Percentiles rank a stretch among this genome's conserved stretches.
These are phyloP conservation scores for Ophiocordyceps camponoti-saundersi DNA, from an alignment of 2,329 filamentous ascomycete genomes.

Conservation along the genomic window DNA sequence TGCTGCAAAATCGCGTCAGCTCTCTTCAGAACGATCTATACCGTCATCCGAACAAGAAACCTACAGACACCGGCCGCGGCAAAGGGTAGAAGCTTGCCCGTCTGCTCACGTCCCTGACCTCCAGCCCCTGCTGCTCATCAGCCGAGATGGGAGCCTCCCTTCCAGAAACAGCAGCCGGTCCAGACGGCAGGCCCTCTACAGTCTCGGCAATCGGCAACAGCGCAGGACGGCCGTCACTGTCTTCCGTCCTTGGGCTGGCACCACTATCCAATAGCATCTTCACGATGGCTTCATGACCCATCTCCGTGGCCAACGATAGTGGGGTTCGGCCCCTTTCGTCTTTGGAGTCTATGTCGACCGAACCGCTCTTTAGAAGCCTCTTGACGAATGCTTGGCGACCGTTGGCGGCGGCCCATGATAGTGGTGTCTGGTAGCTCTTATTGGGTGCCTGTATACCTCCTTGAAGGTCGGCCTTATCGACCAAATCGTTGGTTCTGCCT, in stretches of 20 bases:
- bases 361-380: background rate
- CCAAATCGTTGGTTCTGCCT: background rate
- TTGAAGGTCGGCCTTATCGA: background rate
- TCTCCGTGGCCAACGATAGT: background rate
- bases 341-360: background rate
- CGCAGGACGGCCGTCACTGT: background rate
- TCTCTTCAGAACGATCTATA: too few species aligned
- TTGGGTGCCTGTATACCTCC: background rate
- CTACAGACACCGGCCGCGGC: too few species aligned
- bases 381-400: background rate
- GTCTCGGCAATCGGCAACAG: background rate
- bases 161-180: too few species aligned
- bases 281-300: background rate
- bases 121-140: too few species aligned
- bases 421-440: background rate
- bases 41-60: too few species aligned
- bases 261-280: background rate
- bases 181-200: background rate
- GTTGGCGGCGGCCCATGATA: background rate
- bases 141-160: too few species aligned
- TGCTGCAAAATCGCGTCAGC: too few species aligned
- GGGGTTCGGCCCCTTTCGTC: background rate
- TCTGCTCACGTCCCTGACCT: too few species aligned
- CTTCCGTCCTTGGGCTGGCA: background rate
- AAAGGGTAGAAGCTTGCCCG: too few species aligned